Base-by-base conservation (phyloP, 2,329 filamentous ascomycete species). In the Gremmenia infestans region DNA sequence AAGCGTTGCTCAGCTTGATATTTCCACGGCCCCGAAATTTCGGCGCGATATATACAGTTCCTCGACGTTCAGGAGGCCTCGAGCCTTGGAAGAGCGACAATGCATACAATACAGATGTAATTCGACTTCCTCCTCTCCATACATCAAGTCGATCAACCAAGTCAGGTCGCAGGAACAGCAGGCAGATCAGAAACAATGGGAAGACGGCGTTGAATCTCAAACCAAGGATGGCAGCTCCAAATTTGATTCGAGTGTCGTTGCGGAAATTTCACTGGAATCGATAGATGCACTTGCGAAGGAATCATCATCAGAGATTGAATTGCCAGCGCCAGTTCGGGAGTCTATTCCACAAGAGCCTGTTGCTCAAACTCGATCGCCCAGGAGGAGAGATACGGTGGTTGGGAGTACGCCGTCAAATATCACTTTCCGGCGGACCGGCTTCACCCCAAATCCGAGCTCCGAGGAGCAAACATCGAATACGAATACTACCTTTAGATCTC, bases 191-290 rank as follows among this genome's bases (percentile, higher is more conserved):
- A 22, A 37, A 49, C 28, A 48, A 61, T 36, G 53, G 61, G 32
- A 46, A 5, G 6, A 35, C 17, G 51, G 54, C 28, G 59, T 63
- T 28, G 23, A 45, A 5, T 3, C 47, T 15, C 40, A 23, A 19
- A n/a, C 11, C 14, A 19, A 32, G 42, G 35, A 25, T n/a, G 28
- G 36, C 17, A 58, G 65, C 11, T 22, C 67, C 12, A 56, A 62
- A 9, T 22, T 49, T 3, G 49, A 66, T 32, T 9, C 28, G 25
- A 65, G 64, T 22, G 60, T 64, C 4, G 60, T 74, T 48, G 63
- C 71, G 32, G 72, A 74, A 17, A 63, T 69, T 9, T 72, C 68
- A 14, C 65, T 63, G 9, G 71, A 74, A 40, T 64, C 70, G 5
- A 69, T 75, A 57, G 70, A 73, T 60, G 60, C 61, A 2, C 59